phyloP scores from a whole-genome alignment of 768 basidiomycete species.

The Strobilomyces echinocephalus region DNA sequence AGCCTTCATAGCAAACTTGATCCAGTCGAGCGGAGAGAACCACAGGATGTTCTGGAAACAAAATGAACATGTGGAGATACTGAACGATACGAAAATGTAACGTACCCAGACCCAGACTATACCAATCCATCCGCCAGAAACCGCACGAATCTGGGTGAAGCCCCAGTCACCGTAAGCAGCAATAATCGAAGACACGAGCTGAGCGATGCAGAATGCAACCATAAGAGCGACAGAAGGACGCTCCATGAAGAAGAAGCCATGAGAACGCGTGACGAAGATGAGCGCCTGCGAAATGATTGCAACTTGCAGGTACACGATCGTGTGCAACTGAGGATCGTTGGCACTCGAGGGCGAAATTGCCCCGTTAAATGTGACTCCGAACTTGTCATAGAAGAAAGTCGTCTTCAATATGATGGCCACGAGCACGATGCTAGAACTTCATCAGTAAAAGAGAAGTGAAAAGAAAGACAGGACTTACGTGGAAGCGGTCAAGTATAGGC shows the following conservation, averaged over 20 bases:
- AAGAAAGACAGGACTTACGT: slow-evolving; percentile 54
- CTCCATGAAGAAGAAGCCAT: slow-evolving; percentile 96
- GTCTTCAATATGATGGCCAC: slow-evolving; percentile 84
- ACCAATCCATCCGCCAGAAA: slow-evolving; percentile 95
- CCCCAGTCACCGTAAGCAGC: slow-evolving; percentile 92
- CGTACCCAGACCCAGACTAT: slow-evolving; percentile 95
- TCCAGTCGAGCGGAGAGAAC: slow-evolving; percentile 93
- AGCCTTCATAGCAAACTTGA: slow-evolving; percentile 96
- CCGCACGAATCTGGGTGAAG: slow-evolving; percentile 76
- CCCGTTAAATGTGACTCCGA: slow-evolving; percentile 59
- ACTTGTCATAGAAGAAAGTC: slow-evolving; percentile 83
- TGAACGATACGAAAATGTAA: slow-evolving; percentile 30
- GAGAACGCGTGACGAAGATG: slow-evolving; percentile 94
- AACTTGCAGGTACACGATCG: slow-evolving; percentile 92
- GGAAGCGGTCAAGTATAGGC: slow-evolving; percentile 85
- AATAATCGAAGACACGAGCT: slow-evolving; percentile 93
- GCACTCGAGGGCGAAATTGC: slow-evolving; percentile 19
- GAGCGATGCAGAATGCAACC: slow-evolving; percentile 87
- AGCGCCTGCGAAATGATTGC: slow-evolving; percentile 98
- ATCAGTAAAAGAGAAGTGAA: slow-evolving; percentile 8
- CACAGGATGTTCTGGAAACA: slow-evolving; percentile 77
- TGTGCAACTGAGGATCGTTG: slow-evolving; percentile 77
- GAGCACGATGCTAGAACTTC: slow-evolving; percentile 55
- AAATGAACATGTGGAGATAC: slow-evolving; percentile 7
- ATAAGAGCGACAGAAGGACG: slow-evolving; percentile 87